A percentile compares a stretch with the other conserved stretches of the same genome.
These are phyloP conservation scores for Prunus mira DNA, from an alignment of 306 rosid genomes.

Conservation along the genomic window DNA sequence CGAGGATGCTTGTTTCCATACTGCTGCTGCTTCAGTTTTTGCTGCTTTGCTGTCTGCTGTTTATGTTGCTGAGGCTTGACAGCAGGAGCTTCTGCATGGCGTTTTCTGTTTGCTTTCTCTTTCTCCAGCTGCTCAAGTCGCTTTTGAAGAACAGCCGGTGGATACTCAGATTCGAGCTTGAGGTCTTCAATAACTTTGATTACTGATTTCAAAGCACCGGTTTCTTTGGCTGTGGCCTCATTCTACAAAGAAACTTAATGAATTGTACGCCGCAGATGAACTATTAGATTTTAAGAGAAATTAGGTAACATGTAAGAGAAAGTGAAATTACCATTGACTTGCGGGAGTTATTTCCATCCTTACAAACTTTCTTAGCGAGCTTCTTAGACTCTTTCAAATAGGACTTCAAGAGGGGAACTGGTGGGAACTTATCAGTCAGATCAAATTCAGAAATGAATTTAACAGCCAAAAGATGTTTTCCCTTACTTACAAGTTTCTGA, in stretches of 20 bases:
- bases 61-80: conserved; percentile 33
- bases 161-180: conserved; percentile 66
- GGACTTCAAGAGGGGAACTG: conserved; percentile 62
- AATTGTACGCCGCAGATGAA: conserved; percentile 6
- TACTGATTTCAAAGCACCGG: conserved; percentile 53
- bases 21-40: conserved; percentile 31
- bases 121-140: conserved; percentile 56
- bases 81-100: conserved; percentile 34
- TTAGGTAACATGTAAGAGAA: background rate
- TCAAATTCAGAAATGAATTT: conserved; percentile 62
- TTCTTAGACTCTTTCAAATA: conserved; percentile 52
- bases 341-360: conserved; percentile 54
- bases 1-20: conserved; percentile 49
- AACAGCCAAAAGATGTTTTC: conserved; percentile 62
- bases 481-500: conserved; percentile 51
- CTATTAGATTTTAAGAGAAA: background rate
- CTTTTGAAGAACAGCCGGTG: conserved; percentile 48
- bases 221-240: conserved; percentile 60
- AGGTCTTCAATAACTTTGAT: conserved; percentile 53
- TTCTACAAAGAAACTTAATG: conserved; percentile 42
- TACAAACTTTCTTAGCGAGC: conserved; percentile 39
- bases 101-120: conserved; percentile 41
- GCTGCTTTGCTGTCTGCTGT: conserved; percentile 21
- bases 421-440: conserved; percentile 64
- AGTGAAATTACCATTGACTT: conserved; percentile 49